These are phyloP conservation scores for Aspergillus sp. DNA, from an alignment of 2,329 filamentous ascomycete genomes.

Conservation along the genomic window DNA sequence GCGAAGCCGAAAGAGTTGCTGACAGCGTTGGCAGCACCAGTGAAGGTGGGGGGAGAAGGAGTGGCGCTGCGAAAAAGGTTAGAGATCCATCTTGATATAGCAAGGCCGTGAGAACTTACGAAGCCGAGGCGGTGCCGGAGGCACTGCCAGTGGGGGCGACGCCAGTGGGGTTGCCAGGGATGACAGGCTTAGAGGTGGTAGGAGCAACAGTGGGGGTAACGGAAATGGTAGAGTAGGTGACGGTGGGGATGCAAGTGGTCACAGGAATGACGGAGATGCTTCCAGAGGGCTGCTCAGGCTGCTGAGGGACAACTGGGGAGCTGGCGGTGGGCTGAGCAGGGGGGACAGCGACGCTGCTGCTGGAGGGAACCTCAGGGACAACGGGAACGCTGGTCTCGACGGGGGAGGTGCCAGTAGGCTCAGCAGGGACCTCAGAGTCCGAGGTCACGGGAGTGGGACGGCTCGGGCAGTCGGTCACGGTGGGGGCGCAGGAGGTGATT, in stretches of 20 bases:
- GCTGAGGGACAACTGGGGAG: neutral
- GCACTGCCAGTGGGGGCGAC: conserved; percentile 19
- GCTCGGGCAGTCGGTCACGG: conserved; percentile 65
- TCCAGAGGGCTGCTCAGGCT: neutral
- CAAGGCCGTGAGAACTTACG: neutral
- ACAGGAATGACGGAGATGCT: conserved; percentile 28
- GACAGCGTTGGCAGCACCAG: conserved; percentile 31
- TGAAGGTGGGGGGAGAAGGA: conserved; percentile 25
- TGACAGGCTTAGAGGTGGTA: conserved; percentile 20
- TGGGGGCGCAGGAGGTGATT: conserved; percentile 62
- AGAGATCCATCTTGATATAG: neutral
- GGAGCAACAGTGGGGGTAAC: conserved; percentile 18
- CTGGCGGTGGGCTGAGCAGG: conserved; percentile 15
- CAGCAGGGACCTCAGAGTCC: conserved; percentile 18
- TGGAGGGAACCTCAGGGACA: conserved; percentile 12
- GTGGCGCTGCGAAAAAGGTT: conserved; percentile 14
- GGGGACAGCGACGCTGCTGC: conserved; percentile 17
- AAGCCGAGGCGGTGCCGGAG: neutral
- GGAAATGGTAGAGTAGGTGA: conserved; percentile 32
- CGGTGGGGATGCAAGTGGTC: conserved; percentile 34
- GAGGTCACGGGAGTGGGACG: too few species aligned
- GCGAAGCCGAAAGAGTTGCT: conserved; percentile 30
- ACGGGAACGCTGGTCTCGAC: neutral
- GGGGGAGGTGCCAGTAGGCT: conserved; percentile 2
- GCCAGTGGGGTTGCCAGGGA: conserved; percentile 15